These are phyloP conservation scores for Actinomucor elegans DNA, from an alignment of 371 early-diverging fungal genomes.

Conservation along the genomic window DNA sequence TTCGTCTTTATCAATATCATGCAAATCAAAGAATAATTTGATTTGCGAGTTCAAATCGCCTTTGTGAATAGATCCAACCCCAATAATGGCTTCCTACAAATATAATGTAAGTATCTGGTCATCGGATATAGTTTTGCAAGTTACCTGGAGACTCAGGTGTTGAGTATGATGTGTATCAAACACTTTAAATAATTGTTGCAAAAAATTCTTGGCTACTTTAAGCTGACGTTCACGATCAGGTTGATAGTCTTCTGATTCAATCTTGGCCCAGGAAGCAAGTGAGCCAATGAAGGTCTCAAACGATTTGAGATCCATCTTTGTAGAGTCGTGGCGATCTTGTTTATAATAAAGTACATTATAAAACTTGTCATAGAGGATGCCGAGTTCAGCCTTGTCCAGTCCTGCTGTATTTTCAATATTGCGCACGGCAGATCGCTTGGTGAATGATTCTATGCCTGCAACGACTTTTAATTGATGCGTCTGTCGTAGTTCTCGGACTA, in stretches of 20 bases:
- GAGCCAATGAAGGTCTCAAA: constrained; percentile 65
- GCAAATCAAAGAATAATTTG: constrained; percentile 82
- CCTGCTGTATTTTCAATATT: constrained; percentile 72
- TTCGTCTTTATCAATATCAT: constrained; percentile 77
- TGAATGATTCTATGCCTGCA: constrained; percentile 92
- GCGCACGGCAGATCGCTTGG: constrained; percentile 86
- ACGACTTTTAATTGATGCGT: constrained; percentile 92
- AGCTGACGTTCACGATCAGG: constrained; percentile 31
- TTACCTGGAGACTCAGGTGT: constrained; percentile 60
- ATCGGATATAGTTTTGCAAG: too few relatives aligned
- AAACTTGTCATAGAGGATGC: constrained; percentile 87
- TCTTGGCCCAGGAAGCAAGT: constrained; percentile 56
- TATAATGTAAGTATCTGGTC: too few relatives aligned
- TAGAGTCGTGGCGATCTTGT: constrained; percentile 44
- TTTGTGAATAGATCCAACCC: constrained; percentile 76
- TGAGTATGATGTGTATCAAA: constrained; percentile 60
- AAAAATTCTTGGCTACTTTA: constrained; percentile 48
- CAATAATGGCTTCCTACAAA: constrained; percentile 76
- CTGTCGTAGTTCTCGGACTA: constrained; percentile 81
- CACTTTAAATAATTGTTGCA: constrained; percentile 53
- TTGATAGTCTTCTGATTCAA: constrained; percentile 26
- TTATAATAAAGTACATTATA: constrained; percentile 82
- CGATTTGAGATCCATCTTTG: constrained; percentile 63
- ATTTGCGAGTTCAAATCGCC: constrained; percentile 80
- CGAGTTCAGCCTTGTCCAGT: constrained; percentile 84